Percentiles rank a stretch among this genome's conserved stretches.
Conservation (phyloP, 1,284 basidiomycete genomes). For the Ceratobasidium sp. region DNA sequence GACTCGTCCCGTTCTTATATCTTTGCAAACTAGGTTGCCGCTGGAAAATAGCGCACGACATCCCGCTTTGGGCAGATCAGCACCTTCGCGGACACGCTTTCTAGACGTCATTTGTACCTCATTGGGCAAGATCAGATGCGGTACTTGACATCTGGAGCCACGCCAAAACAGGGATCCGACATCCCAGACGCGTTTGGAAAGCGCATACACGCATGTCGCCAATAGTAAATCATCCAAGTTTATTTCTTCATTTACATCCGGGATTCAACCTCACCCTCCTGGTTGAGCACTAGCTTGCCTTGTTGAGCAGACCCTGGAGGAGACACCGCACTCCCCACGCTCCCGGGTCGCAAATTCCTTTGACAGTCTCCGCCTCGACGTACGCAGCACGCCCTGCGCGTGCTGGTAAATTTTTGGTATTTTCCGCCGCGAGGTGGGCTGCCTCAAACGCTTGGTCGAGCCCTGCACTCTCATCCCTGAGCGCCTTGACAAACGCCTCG, state of each 20-base stretch:
- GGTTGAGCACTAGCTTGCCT: not conserved
- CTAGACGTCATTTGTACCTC: slow-evolving; percentile 38
- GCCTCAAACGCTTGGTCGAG: slow-evolving; percentile 64
- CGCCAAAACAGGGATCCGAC: not conserved
- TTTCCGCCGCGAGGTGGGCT: slow-evolving; percentile 73
- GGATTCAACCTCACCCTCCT: not conserved
- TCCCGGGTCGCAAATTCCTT: slow-evolving; percentile 82
- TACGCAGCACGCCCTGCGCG: slow-evolving; percentile 91
- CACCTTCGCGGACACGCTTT: slow-evolving; percentile 14
- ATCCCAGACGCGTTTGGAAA: slow-evolving; percentile 36
- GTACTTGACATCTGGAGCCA: not conserved
- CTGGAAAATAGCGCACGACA: slow-evolving; percentile 6
- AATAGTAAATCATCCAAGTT: not conserved
- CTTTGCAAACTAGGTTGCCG: slow-evolving; percentile 9
- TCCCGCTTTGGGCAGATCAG: slow-evolving; percentile 5
- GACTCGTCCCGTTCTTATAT: slow-evolving; percentile 2
- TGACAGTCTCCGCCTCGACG: slow-evolving; percentile 75
- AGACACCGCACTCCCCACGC: slow-evolving; percentile 43
- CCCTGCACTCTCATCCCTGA: slow-evolving; percentile 51
- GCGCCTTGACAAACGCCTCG: slow-evolving; percentile 72
- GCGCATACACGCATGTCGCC: slow-evolving; percentile 13
- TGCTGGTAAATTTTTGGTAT: slow-evolving; percentile 76
- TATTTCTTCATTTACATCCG: not conserved
- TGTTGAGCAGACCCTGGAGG: slow-evolving; percentile 20
- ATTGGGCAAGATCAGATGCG: slow-evolving; percentile 18